Evolutionary conservation across 768 basidiomycete genomes (phyloP), one percentile per base, ranked within the genome.

Genomic region (Zangia roseola): DNA sequence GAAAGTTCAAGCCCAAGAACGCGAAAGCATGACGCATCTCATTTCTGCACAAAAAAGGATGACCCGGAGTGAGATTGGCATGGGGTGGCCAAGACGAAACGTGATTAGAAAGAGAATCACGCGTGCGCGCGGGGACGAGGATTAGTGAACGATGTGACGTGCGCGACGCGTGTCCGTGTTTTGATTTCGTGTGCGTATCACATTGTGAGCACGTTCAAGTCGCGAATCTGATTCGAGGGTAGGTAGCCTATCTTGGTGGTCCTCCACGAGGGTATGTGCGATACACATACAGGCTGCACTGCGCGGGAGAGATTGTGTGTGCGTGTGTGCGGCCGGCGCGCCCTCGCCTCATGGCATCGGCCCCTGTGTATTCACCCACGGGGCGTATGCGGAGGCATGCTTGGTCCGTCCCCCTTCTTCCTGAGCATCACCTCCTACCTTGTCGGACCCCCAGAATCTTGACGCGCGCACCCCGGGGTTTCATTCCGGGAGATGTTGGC

Each of bases 201-300:
- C 13, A 35, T 34, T 17, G 47, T 31, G 49, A n/a, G 36, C 51
- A 56, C 52, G 50, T 50, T 63, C 58, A 58, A 50, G 46, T 50
- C 60, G 58, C 47, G 50, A 52, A 62, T 60, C 55, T 26, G 49
- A 61, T 53, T 62, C 52, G 45, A 56, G 54, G 60, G 57, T 41
- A 37, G 30, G 20, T 45, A 53, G 45, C 50, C 57, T 59, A 61
- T 62, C 60, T 61, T 20, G 51, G 56, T 28, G 48, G 20, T 40
- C 44, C 31, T 37, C 54, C n/a, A 24, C 2, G n/a, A 33, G 33
- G 13, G 35, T 26, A 12, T 19, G 35, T 12, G 7, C 17, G 35
- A 14, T 31, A 5, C 30, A 31, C 28, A 10, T n/a, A n/a, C n/a
- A 30, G 28, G 28, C 28, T 10, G 28, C 28, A 31, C 30, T 14